phyloP scores from a whole-genome alignment of 1,284 basidiomycete genomes.

The Xerocomus nothofagi region DNA sequence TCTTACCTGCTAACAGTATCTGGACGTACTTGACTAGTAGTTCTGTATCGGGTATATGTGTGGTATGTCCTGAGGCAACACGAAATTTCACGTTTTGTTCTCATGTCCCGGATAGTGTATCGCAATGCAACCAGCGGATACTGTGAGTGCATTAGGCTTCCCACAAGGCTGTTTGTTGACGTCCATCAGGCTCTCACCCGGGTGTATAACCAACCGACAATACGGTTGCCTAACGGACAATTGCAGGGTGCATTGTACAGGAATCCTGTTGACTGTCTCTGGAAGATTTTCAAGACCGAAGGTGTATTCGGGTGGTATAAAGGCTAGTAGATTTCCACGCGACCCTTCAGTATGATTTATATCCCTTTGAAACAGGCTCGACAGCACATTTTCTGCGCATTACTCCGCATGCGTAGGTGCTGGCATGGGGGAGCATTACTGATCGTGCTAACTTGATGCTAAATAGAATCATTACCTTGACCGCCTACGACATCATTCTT shows the following conservation, averaged over 20 bases:
- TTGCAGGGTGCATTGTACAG: constrained; percentile 80
- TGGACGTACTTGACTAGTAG: constrained; percentile 90
- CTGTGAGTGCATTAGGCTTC: constrained; percentile 48
- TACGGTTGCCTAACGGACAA: constrained; percentile 70
- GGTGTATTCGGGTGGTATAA: constrained; percentile 93
- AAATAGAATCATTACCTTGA: constrained; percentile 79
- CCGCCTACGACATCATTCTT: constrained; percentile 83
- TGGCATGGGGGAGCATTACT: background rate
- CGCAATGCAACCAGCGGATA: constrained; percentile 88
- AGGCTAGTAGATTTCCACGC: constrained; percentile 44
- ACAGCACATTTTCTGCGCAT: constrained; percentile 92
- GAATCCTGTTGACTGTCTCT: constrained; percentile 93
- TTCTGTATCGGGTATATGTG: constrained; percentile 87
- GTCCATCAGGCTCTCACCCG: constrained; percentile 76
- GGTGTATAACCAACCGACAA: constrained; percentile 95
- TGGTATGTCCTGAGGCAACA: constrained; percentile 55
- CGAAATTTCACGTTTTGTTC: background rate
- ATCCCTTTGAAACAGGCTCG: constrained; percentile 54
- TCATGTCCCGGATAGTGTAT: constrained; percentile 53
- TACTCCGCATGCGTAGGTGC: constrained; percentile 82
- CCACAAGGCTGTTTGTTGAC: constrained; percentile 7
- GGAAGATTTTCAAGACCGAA: constrained; percentile 92
- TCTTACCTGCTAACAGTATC: constrained; percentile 71
- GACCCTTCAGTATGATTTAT: background rate
- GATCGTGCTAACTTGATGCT: constrained; percentile 6